Base-by-base conservation (phyloP, 2,329 filamentous ascomycete genomes). In the Exutisphaerella laricina region DNA sequence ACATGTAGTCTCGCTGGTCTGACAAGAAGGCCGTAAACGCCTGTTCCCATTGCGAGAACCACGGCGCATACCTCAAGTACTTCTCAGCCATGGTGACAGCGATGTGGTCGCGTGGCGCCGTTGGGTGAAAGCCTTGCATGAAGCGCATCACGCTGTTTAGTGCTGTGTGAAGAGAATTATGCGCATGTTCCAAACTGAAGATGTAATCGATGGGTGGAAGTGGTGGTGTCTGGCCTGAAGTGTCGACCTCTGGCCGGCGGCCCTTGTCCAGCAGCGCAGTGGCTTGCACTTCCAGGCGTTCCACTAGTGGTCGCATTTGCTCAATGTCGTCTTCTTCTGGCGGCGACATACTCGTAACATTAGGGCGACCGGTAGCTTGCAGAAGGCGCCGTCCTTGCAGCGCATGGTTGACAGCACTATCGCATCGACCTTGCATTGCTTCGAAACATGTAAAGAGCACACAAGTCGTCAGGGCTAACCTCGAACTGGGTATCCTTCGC, bases 371-470 rank as follows among this genome's bases (percentile, higher is more conserved):
- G 10, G 50, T 55, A 5, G 56, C 50, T 40, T 62, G 55, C 12
- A 62, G 43, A 2, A 62, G 45, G 6, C 53, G 50, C 31, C 54
- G 39, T 5, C 59, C 59, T 39, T 62, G 59, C 3, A 61, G 43
- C 3, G 59, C 59, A 31, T 62, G 58, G 18, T 57, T 57, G n/a
- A 62, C 58, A 7, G 59, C 59, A 26, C 57, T 60, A 41, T 62
- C 59, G 43, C 56, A 59, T n/a, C 56, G 53, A 13, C 59, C 59
- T 47, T 62, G 59, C 56, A 62, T 57, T 6, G 59, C 54, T 43
- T 62, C 59, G 35, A 62, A 60, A 41, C 58, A 60, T 4, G 59
- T 62, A 30, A 61, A 62, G 8, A 62, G 50, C 4, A 61, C 57
- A 41, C 59, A 62, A 2, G 59, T 60, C 10, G 55, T 59, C 21